A percentile compares a stretch with the other conserved stretches of the same genome.
Conservation (phyloP, 1,139 yeast genomes). For the Geotrichum bryndzae region DNA sequence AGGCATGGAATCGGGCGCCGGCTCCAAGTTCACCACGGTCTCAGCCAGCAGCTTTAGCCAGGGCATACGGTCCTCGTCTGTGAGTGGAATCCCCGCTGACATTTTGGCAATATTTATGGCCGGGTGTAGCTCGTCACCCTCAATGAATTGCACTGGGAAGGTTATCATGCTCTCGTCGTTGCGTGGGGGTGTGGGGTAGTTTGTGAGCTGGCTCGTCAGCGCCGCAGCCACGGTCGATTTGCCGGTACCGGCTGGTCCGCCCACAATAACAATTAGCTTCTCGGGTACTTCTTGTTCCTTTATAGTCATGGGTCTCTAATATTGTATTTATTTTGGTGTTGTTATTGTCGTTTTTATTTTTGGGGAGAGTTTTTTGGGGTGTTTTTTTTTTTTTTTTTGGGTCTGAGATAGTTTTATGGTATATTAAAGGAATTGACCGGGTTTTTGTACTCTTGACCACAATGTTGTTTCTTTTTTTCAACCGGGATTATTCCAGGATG, state of each 20-base stretch:
- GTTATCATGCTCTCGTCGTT: background rate
- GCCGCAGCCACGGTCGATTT: slow-evolving; percentile 70
- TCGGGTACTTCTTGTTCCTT: background rate
- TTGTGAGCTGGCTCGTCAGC: slow-evolving; percentile 42
- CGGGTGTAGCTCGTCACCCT: slow-evolving; percentile 83
- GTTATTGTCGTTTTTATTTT: too few species aligned
- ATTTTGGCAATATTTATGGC: slow-evolving; percentile 68
- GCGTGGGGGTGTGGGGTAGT: slow-evolving; percentile 23
- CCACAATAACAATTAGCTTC: slow-evolving; percentile 42
- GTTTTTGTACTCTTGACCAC: too few species aligned
- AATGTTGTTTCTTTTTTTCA: too few species aligned
- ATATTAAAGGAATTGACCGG: too few species aligned
- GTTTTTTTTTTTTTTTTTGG: too few species aligned
- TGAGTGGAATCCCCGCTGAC: slow-evolving; percentile 71
- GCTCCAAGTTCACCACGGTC: background rate
- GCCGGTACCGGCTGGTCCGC: slow-evolving; percentile 96
- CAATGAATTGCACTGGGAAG: slow-evolving; percentile 47
- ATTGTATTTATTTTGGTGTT: background rate
- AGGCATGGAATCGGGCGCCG: background rate
- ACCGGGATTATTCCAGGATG: too few species aligned
- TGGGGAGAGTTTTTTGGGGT: too few species aligned
- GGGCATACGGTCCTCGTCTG: slow-evolving; percentile 86
- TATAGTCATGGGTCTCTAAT: background rate
- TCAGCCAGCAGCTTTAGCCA: slow-evolving; percentile 61
- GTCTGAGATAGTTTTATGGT: too few species aligned